Base-by-base conservation (phyloP, 345 rosid genomes). In the Gossypioides kirkii region DNA sequence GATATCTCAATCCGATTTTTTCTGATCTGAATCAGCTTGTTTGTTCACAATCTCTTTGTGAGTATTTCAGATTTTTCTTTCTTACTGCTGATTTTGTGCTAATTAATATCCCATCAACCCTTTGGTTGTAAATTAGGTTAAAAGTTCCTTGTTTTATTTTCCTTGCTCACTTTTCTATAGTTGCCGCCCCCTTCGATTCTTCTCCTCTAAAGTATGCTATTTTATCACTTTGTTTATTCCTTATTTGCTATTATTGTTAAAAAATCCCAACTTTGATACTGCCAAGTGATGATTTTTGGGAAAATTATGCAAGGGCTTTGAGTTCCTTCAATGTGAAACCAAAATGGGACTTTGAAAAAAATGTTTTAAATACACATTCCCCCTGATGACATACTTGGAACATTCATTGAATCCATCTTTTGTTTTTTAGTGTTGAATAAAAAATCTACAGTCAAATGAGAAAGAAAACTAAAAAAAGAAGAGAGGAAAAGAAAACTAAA, bases 291-390 rank as follows among this genome's bases (percentile, higher is more conserved):
- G 83, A 20, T 47, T 71, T 65, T 22, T 13, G n/a, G 76, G 83
- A 74, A 70, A 32, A 64, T 70, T 80, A 78, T 78, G 76, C 83
- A 71, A 80, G 76, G 80, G 83, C 80, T 74, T 80, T 80, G 80
- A 80, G 76, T 68, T 72, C 78, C 32, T 49, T 25, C 38, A 47
- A 16, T 47, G 11, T 22, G 25, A 12, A n/a, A 49, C 16, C 38
- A 20, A 25, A 25, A 65, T 28, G 60, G 26, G n/a, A 41, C 73
- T 50, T 25, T 80, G 83, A 77, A 61, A 80, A 70, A 20, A 64
- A 9, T n/a, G n/a, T n/a, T n/a, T n/a, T n/a, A 18, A 23, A 11
- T 23, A 14, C 10, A 14, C 13, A 50, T 73, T 63, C 73, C 74
- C 20, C 64, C 76, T 73, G 76, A 78, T 81, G 74, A 81, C 60